Evolutionary conservation across 2,329 filamentous ascomycete species (phyloP), one percentile per base, ranked within the genome.

Genomic region (Trichoderma breve): DNA sequence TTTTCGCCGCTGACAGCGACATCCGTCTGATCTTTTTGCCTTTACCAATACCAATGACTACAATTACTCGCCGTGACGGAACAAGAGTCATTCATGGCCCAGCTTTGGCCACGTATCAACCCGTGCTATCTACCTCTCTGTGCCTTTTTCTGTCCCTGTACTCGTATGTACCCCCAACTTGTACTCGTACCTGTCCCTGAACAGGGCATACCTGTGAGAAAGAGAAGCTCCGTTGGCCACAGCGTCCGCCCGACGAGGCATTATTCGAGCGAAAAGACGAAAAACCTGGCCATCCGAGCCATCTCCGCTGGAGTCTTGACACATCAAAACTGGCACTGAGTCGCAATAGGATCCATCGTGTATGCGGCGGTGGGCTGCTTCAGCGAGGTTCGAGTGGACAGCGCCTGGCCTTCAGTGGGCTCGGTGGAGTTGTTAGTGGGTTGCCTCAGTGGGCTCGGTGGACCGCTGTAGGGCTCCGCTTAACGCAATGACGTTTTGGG

Each of bases 281-380:
- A 36, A 69, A 68, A 53, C 57, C 57, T 66, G 73, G 63, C 57
- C 51, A 57, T 61, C 55, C 55, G 69, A 63, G 74, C 65, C 72
- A 65, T 62, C 47, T 43, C 43, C 43, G 28, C 18, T 70, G 68
- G 61, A 36, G 26, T 57, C 34, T 72, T 75, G 74, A 74, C 74
- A 75, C 74, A 73, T 74, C 43, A 65, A 73, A 74, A 75, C 66
- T 73, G 73, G 39, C 67, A 55, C 57, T 62, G 43, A 63, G 57
- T 72, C 57, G 68, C 68, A 60, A 21, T 47, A 34, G 58, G 68
- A 39, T 64, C 68, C 68, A 71, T 71, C 60, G 18, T 39, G 60
- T 43, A 47, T 58, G 51, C 63, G 28, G 51, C 43, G 47, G 63
- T 57, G 51, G 51, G 47, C 18, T 69, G 43, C 34, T 71, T 60